A percentile compares a stretch with the other conserved stretches of the same genome.
These are phyloP conservation scores for Azolla pinnata DNA, from an alignment of 75 land plant genomes.

Conservation along the genomic window DNA sequence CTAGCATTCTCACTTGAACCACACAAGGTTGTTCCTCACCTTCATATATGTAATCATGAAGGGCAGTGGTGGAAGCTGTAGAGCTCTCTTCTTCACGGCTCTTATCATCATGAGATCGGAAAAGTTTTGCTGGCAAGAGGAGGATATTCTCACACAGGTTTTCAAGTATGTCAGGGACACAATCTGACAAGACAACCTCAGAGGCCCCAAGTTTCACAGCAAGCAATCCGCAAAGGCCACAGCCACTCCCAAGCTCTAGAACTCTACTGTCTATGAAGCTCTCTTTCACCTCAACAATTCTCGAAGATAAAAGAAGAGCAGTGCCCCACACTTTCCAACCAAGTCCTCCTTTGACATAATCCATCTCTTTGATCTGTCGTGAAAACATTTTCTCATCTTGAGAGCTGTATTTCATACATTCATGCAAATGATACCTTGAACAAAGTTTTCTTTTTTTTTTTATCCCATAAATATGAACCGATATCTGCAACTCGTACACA, in stretches of 20 bases:
- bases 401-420: neutral
- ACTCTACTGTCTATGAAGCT: conserved; percentile 7
- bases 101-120: too few relatives aligned
- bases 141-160: conserved; percentile 15
- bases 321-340: conserved; percentile 30
- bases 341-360: conserved; percentile 17
- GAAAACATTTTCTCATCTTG: neutral
- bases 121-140: conserved; percentile 5
- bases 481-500: neutral
- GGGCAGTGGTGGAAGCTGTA: too few relatives aligned
- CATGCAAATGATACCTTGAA: neutral
- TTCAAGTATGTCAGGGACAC: conserved; percentile 11
- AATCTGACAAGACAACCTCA: conserved; percentile 25
- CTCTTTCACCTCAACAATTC: conserved; percentile 10
- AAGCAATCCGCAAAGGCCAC: conserved; percentile 25
- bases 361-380: conserved; percentile 19
- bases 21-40: conserved; percentile 1
- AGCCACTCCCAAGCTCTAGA: conserved; percentile 26
- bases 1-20: conserved; percentile 12
- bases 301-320: conserved; percentile 17
- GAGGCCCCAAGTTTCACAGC: conserved; percentile 15
- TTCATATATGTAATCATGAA: conserved; percentile 6
- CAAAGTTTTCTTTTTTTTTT: neutral
- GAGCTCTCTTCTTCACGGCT: too few relatives aligned
- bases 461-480: neutral